Evolutionary conservation across 495 filamentous ascomycete species (phyloP), one percentile per base, ranked within the genome.

Genomic region (Parmelia sp.): DNA sequence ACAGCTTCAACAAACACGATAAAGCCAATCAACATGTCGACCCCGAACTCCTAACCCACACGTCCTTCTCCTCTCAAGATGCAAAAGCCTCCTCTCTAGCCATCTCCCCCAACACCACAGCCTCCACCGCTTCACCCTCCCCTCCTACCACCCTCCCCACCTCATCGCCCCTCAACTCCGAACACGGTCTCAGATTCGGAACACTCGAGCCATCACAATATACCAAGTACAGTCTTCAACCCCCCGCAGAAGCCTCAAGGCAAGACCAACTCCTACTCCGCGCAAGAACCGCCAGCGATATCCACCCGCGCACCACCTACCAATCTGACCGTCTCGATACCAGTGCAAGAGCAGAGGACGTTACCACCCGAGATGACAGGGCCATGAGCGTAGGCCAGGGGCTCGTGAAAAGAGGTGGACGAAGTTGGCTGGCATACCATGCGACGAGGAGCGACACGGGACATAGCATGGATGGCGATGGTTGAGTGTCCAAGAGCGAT

Each of bases 391-490:
- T n/a, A 21, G 23, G 37, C 8, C 62, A 19, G 31, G 37, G 25
- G 11, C 3, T 5, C 21, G 40, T 29, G 10, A 58, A 44, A 58
- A 65, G 42, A 65, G 62, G 56, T 19, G 37, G 45, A 40, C 29
- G 62, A 25, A 53, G 62, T 60, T 65, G 62, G 62, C 27, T 65
- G 27, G 47, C 55, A 44, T 58, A 58, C 21, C 62, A 65, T 47
- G 62, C 62, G 23, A 53, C 31, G 12, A 58, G 42, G 40, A 58
- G 40, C 55, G 57, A 58, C 23, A 31, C 31, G 23, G 57, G 62
- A 31, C 62, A 60, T 44, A 11, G 33, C 9, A 59, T 58, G 42
- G 62, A 35, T 3, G 59, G 51, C 36, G 3, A 56, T 27, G 36
- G 25, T 2, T 37, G 58, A 60, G 15, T 4, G 27, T 53, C 1